Conservation (phyloP, 1,139 yeast genomes). For the Nakaseomyces kungkrabaensis region DNA sequence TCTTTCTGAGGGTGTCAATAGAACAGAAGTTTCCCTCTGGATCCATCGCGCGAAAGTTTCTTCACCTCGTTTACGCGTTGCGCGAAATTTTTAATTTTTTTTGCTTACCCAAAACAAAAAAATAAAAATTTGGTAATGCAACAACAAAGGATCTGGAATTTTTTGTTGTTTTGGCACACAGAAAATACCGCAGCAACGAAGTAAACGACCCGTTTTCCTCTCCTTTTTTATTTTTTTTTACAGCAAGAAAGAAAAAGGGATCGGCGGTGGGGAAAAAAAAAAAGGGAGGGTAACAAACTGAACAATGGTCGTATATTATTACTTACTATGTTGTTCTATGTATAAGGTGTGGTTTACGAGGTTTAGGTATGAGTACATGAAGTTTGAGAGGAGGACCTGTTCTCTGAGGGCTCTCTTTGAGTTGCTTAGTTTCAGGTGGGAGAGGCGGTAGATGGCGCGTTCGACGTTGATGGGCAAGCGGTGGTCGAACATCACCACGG, state of each 20-base stretch:
- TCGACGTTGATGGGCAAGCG: slow-evolving; percentile 90
- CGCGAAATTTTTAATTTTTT: too few relatives aligned
- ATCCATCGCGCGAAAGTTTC: too few relatives aligned
- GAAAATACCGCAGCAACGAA: neutral
- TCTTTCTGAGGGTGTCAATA: too few relatives aligned
- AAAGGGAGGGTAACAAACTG: neutral
- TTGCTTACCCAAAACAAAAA: too few relatives aligned
- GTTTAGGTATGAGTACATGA: slow-evolving; percentile 92
- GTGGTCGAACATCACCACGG: slow-evolving; percentile 65
- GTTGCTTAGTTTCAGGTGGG: slow-evolving; percentile 84
- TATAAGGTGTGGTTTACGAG: slow-evolving; percentile 80
- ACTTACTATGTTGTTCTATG: slow-evolving; percentile 39
- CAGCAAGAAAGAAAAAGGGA: too few relatives aligned
- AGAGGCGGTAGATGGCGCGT: slow-evolving; percentile 80
- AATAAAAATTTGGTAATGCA: too few relatives aligned
- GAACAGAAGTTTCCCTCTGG: too few relatives aligned
- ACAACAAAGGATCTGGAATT: too few relatives aligned
- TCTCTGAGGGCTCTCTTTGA: slow-evolving; percentile 82
- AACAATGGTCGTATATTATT: neutral
- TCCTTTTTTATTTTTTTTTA: too few relatives aligned
- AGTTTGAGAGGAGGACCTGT: slow-evolving; percentile 81
- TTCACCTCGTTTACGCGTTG: too few relatives aligned
- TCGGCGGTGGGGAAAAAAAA: neutral
- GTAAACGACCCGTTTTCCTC: neutral
- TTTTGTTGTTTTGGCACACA: too few relatives aligned